Conservation (phyloP, 345 rosid species). For the Excoecaria cochinchinensis region DNA sequence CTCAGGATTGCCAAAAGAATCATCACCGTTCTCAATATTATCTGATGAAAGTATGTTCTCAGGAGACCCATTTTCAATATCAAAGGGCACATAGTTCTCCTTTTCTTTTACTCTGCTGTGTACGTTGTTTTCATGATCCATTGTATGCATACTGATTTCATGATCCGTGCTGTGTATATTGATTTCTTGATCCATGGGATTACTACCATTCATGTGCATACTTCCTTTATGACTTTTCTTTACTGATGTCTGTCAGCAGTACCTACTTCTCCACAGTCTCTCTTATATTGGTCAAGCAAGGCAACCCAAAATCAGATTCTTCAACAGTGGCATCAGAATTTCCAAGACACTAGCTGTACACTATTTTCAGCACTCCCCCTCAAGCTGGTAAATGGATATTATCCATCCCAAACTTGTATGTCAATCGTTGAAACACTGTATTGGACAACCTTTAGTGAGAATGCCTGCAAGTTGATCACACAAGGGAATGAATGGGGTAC, state of each 20-base stretch:
- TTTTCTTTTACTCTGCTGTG: conserved; percentile 20
- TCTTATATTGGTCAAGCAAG: conserved; percentile 21
- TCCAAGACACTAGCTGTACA: too few species aligned
- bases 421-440: too few species aligned
- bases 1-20: conserved; percentile 28
- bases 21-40: conserved; percentile 33
- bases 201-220: conserved; percentile 6
- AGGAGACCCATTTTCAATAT: conserved; percentile 51
- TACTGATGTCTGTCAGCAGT: conserved; percentile 13
- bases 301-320: conserved; percentile 10
- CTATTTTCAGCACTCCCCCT: too few species aligned
- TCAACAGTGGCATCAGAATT: not conserved
- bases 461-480: too few species aligned
- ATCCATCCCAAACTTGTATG: too few species aligned
- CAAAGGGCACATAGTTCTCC: conserved; percentile 49
- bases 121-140: conserved; percentile 7
- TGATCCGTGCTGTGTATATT: not conserved
- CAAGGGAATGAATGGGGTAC: too few species aligned
- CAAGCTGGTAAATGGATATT: too few species aligned
- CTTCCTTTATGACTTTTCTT: not conserved
- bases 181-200: conserved; percentile 17
- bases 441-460: too few species aligned
- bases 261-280: conserved; percentile 30
- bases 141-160: conserved; percentile 8
- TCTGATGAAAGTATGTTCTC: not conserved